Evolutionary conservation across 768 basidiomycete species (phyloP).

Genomic region (Boletus tylopilopsis): DNA sequence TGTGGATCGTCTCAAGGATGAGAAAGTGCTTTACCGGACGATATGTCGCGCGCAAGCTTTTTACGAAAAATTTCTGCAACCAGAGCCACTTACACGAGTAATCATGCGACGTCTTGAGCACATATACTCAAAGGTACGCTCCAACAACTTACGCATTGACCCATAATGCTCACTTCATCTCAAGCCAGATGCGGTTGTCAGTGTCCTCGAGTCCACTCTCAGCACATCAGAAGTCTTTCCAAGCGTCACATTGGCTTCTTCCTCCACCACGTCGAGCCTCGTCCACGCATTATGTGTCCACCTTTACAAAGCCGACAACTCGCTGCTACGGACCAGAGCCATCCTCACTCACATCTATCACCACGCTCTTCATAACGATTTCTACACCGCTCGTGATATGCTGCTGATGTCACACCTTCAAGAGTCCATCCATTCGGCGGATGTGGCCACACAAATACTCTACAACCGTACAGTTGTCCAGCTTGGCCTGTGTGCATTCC

Average conservation of each 20-base stretch:
- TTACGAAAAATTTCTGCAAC: constrained; percentile 77
- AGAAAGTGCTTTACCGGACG: constrained; percentile 89
- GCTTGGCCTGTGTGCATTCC: constrained; percentile 95
- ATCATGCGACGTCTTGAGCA: constrained; percentile 96
- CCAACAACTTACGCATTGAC: background rate
- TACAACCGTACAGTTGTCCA: constrained; percentile 98
- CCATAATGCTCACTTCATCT: constrained; percentile 8
- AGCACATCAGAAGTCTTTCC: constrained; percentile 58
- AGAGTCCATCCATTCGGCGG: constrained; percentile 93
- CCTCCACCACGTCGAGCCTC: constrained; percentile 63
- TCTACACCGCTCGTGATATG: constrained; percentile 96
- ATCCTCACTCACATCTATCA: constrained; percentile 99
- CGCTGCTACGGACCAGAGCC: constrained; percentile 90
- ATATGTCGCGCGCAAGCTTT: constrained; percentile 90
- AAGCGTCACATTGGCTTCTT: constrained; percentile 51
- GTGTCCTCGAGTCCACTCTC: constrained; percentile 77
- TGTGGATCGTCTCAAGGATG: constrained; percentile 93
- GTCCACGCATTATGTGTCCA: constrained; percentile 88
- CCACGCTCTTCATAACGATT: constrained; percentile 94
- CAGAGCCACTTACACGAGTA: constrained; percentile 80
- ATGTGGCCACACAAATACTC: constrained; percentile 94
- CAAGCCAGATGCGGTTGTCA: constrained; percentile 89
- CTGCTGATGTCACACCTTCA: constrained; percentile 98
- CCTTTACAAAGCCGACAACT: constrained; percentile 89
- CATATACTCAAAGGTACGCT: constrained; percentile 89